phyloP scores from a whole-genome alignment of 345 rosid genomes.

The Turritis glabra region DNA sequence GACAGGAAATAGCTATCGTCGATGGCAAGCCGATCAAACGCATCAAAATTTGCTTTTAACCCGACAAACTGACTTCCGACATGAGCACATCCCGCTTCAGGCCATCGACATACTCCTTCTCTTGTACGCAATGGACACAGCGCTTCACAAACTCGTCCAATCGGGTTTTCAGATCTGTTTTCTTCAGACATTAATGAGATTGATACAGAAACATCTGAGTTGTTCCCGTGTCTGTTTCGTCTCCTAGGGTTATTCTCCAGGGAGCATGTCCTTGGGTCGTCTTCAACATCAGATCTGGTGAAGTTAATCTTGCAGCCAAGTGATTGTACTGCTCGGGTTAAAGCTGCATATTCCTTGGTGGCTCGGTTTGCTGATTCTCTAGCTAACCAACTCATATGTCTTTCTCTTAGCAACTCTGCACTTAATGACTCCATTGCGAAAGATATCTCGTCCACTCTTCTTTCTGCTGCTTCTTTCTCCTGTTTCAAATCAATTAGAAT shows the following conservation, averaged over 20 bases:
- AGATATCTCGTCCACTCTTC: conserved; percentile 61
- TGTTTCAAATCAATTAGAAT: conserved; percentile 36
- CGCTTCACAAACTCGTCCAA: conserved; percentile 55
- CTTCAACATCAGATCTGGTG: conserved; percentile 58
- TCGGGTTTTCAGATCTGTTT: conserved; percentile 13
- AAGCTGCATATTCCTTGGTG: conserved; percentile 67
- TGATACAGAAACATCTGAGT: conserved; percentile 77
- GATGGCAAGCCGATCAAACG: conserved; percentile 78
- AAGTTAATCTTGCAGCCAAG: conserved; percentile 88
- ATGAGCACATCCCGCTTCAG: conserved; percentile 90
- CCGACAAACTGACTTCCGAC: conserved; percentile 82
- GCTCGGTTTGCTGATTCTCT: conserved; percentile 68
- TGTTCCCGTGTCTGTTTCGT: conserved; percentile 41
- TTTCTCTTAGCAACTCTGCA: conserved; percentile 70
- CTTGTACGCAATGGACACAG: conserved; percentile 74
- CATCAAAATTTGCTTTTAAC: conserved; percentile 83
- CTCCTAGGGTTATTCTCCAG: conserved; percentile 38
- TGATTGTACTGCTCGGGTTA: conserved; percentile 80
- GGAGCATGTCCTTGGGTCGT: conserved; percentile 33
- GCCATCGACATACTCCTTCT: conserved; percentile 90
- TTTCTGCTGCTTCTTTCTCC: conserved; percentile 84
- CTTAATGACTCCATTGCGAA: conserved; percentile 60
- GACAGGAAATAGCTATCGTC: conserved; percentile 70
- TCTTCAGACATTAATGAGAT: conserved; percentile 63
- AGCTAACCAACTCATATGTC: conserved; percentile 62